Evolutionary conservation across 148 eudicot species (phyloP).

Genomic region (Mesembryanthemum crystallinum): DNA sequence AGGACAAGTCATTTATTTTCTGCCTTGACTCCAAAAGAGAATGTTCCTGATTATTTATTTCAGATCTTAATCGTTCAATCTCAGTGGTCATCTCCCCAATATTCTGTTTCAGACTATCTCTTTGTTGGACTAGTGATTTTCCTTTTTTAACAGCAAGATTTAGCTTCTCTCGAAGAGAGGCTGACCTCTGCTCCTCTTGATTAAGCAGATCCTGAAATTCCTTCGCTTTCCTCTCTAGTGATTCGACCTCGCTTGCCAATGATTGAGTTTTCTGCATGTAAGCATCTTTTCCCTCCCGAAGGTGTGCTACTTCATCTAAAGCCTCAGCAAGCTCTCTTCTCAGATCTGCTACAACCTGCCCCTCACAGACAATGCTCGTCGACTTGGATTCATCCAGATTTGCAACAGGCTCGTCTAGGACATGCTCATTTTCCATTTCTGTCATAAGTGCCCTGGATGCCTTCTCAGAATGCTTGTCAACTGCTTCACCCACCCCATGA

Average conservation of each 20-base stretch:
- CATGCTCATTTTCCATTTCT: slow-evolving; percentile 25
- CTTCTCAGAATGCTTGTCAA: slow-evolving; percentile 16
- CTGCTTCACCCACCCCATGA: slow-evolving; percentile 17
- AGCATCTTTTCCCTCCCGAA: slow-evolving; percentile 61
- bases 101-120: slow-evolving; percentile 79
- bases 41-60: slow-evolving; percentile 43
- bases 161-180: slow-evolving; percentile 80
- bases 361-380: slow-evolving; percentile 32
- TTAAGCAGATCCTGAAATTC: slow-evolving; percentile 59
- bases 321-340: slow-evolving; percentile 55
- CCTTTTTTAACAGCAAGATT: slow-evolving; percentile 95
- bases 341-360: slow-evolving; percentile 36
- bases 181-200: slow-evolving; percentile 93
- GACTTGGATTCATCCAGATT: slow-evolving; percentile 28
- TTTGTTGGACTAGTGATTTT: slow-evolving; percentile 82
- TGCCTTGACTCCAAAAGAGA: slow-evolving; percentile 49
- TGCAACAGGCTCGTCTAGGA: slow-evolving; percentile 22
- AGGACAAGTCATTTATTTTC: slow-evolving; percentile 48
- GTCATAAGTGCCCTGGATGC: slow-evolving; percentile 5
- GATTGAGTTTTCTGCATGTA: slow-evolving; percentile 46
- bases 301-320: slow-evolving; percentile 41
- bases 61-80: slow-evolving; percentile 58
- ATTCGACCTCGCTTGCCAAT: slow-evolving; percentile 51
- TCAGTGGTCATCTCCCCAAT: slow-evolving; percentile 59
- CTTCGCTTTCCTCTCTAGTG: slow-evolving; percentile 34